A percentile compares a stretch with the other conserved stretches of the same genome.
Evolutionary conservation across 2,329 filamentous ascomycete genomes (phyloP).

Genomic region (Fusarium austroafricanum): DNA sequence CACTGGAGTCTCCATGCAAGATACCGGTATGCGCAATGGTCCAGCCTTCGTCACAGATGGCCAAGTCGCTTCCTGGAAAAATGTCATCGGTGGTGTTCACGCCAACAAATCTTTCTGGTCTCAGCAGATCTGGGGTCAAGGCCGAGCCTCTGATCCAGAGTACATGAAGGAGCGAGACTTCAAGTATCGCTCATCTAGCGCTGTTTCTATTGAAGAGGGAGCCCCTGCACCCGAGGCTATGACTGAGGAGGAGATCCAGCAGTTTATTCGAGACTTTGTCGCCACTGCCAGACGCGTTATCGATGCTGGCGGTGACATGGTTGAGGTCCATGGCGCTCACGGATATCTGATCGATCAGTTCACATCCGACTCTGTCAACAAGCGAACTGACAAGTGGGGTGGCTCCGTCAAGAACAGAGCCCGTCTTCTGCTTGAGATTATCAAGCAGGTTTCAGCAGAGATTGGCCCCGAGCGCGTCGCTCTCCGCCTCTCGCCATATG

Average conservation of each 20-base stretch:
- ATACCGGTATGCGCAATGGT: constrained; percentile 23
- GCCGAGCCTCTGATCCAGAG: constrained; percentile 37
- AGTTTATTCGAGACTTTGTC: constrained; percentile 23
- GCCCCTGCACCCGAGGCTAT: constrained; percentile 11
- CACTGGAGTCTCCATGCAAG: constrained; percentile 42
- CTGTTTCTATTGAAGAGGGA: constrained; percentile 13
- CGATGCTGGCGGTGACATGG: constrained; percentile 18
- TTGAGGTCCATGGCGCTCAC: constrained; percentile 53
- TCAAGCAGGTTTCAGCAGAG: constrained; percentile 50
- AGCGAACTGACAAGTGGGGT: constrained; percentile 55
- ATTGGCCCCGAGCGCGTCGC: constrained; percentile 54
- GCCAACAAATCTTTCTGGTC: constrained; percentile 47
- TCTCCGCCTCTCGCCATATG: constrained; percentile 53
- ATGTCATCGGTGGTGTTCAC: constrained; percentile 46
- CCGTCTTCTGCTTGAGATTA: constrained; percentile 59
- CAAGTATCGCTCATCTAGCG: constrained; percentile 46
- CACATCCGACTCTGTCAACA: constrained; percentile 53
- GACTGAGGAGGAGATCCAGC: constrained; percentile 19
- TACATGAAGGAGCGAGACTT: constrained; percentile 41
- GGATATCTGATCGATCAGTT: constrained; percentile 70
- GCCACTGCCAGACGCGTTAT: constrained; percentile 16
- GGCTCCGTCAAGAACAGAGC: not conserved
- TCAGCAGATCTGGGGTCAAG: constrained; percentile 44
- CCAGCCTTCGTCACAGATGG: constrained; percentile 30
- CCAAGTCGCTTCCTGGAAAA: constrained; percentile 46